Evolutionary conservation across 2,329 filamentous ascomycete species (phyloP).

Genomic region (Shiraia bambusicola): DNA sequence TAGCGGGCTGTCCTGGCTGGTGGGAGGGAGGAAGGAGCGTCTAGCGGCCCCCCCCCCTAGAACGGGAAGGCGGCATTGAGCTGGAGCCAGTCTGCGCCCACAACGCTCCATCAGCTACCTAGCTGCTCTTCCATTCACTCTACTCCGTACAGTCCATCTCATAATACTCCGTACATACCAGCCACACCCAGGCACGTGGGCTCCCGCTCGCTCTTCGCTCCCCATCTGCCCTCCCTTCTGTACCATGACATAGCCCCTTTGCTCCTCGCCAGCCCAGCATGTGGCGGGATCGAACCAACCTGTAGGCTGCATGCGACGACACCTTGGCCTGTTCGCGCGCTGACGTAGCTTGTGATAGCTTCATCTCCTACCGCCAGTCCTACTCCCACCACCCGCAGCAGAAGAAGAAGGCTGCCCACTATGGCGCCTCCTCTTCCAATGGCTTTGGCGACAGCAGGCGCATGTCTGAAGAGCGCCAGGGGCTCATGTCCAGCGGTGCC

Average conservation of each 20-base stretch:
- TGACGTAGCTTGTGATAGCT: constrained; percentile 60
- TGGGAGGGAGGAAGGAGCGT: constrained; percentile 19
- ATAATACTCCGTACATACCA: too few relatives aligned
- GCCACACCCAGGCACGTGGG: constrained; percentile 1
- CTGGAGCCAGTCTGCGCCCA: constrained; percentile 2
- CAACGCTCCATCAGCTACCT: neutral
- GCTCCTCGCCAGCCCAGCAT: constrained; percentile 55
- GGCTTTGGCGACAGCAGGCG: constrained; percentile 50
- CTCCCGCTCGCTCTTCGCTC: constrained; percentile 4
- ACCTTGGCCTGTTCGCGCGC: constrained; percentile 20
- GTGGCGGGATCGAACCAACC: constrained; percentile 99
- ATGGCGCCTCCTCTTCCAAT: constrained; percentile 56
- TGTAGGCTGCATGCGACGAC: constrained; percentile 60
- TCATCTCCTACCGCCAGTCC: constrained; percentile 98
- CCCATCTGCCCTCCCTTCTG: constrained; percentile 3
- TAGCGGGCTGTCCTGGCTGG: constrained; percentile 20
- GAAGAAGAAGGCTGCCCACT: constrained; percentile 68
- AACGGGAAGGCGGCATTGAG: constrained; percentile 10
- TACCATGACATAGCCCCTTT: constrained; percentile 36
- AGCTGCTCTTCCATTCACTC: constrained; percentile 1
- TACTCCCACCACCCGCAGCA: constrained; percentile 89
- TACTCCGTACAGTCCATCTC: neutral
- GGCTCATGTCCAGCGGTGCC: constrained; percentile 77
- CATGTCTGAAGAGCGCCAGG: constrained; percentile 67
- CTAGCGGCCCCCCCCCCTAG: constrained; percentile 12